phyloP scores from a whole-genome alignment of 1,139 yeast genomes.

The Candida labiduridarum region DNA sequence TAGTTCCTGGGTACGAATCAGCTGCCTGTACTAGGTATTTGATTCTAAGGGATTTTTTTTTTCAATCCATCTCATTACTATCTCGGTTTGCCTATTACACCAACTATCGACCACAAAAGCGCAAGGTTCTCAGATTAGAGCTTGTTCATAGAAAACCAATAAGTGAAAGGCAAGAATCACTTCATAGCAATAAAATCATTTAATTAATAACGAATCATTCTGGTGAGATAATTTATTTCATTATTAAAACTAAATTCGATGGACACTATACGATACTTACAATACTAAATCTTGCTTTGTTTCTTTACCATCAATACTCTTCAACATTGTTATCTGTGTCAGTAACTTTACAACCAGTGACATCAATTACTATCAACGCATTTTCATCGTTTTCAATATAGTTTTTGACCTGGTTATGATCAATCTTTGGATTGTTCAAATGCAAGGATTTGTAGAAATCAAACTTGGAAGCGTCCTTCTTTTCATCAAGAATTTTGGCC shows the following conservation, averaged over 20 bases:
- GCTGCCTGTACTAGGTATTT: not conserved
- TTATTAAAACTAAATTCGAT: not conserved
- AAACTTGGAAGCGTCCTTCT: slow-evolving; percentile 43
- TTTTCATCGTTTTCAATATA: slow-evolving; percentile 55
- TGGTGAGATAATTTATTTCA: too few species aligned
- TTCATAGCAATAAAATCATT: too few species aligned
- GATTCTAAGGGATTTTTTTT: slow-evolving; percentile 1
- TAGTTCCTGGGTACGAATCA: not conserved
- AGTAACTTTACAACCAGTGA: slow-evolving; percentile 75
- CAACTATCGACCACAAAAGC: not conserved
- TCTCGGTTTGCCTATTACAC: not conserved
- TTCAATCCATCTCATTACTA: not conserved
- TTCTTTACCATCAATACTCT: slow-evolving; percentile 29
- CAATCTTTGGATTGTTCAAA: slow-evolving; percentile 65
- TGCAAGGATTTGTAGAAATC: slow-evolving; percentile 62
- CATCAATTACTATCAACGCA: slow-evolving; percentile 65
- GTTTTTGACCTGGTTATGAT: slow-evolving; percentile 61
- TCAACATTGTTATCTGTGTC: slow-evolving; percentile 72
- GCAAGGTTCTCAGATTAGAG: not conserved
- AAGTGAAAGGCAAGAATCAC: too few species aligned
- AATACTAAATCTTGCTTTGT: not conserved
- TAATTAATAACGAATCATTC: too few species aligned
- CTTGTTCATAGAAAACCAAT: too few species aligned
- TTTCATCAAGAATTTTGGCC: slow-evolving; percentile 55
- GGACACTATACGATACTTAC: not conserved